Evolutionary conservation across 495 filamentous ascomycete genomes (phyloP).

Genomic region (Penicillium macrosclerotiorum): DNA sequence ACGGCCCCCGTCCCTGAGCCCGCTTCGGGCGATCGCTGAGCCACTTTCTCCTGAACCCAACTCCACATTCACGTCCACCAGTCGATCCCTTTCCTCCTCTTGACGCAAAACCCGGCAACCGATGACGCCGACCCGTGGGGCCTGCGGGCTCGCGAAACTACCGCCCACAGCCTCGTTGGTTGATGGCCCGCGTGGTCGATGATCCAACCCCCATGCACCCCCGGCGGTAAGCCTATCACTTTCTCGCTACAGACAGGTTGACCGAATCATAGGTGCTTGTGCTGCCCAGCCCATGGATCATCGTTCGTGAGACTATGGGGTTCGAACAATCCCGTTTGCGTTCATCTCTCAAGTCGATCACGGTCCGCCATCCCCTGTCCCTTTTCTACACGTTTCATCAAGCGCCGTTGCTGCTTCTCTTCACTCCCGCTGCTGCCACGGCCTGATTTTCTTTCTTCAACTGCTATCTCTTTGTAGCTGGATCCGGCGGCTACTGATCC

Average conservation of each 20-base stretch:
- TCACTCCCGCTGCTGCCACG: too few relatives aligned
- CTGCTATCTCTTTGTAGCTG: conserved; percentile 1
- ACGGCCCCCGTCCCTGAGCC: background rate
- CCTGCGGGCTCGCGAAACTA: conserved; percentile 14
- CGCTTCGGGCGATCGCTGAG: conserved; percentile 4
- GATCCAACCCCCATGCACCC: conserved; percentile 19
- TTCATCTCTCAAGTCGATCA: conserved; percentile 4
- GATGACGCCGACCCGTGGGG: conserved; percentile 29
- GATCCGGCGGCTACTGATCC: background rate
- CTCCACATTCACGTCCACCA: background rate
- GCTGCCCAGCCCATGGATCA: conserved; percentile 21
- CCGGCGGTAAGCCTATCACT: conserved; percentile 20
- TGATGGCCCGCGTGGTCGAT: conserved; percentile 26
- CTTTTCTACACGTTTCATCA: conserved; percentile 15
- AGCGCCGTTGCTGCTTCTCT: conserved; percentile 1
- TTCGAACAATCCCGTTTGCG: conserved; percentile 10
- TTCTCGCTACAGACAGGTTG: conserved; percentile 1
- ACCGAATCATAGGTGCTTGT: conserved; percentile 14
- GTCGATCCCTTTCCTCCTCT: conserved; percentile 22
- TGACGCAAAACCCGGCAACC: conserved; percentile 16
- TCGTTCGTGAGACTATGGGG: conserved; percentile 7
- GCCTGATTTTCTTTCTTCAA: too few relatives aligned
- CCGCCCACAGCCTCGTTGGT: conserved; percentile 22
- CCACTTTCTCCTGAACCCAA: conserved; percentile 3
- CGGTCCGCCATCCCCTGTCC: too few relatives aligned